A percentile compares a stretch with the other conserved stretches of the same genome.
Evolutionary conservation across 2,329 filamentous ascomycete genomes (phyloP).

Genomic region (Aspergillus ruber): DNA sequence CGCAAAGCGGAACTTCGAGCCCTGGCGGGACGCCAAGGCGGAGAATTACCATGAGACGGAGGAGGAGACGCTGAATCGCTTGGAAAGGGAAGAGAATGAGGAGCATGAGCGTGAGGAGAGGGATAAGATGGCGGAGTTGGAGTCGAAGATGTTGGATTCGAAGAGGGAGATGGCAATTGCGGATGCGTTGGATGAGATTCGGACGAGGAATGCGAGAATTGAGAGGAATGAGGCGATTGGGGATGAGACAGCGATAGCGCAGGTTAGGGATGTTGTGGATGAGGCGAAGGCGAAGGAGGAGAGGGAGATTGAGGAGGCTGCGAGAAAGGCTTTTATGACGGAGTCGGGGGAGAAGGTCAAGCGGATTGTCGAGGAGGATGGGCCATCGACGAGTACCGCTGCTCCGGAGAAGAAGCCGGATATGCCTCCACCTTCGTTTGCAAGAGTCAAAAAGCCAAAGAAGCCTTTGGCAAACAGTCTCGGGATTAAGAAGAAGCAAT

Average conservation of each 20-base stretch:
- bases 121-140: constrained; percentile 91
- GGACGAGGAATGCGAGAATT: constrained; percentile 81
- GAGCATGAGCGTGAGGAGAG: constrained; percentile 62
- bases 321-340: constrained; percentile 67
- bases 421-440: constrained; percentile 55
- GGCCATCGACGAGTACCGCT: constrained; percentile 17
- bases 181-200: constrained; percentile 90
- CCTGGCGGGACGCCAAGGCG: constrained; percentile 67
- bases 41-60: constrained; percentile 65
- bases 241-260: constrained; percentile 49
- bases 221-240: constrained; percentile 67
- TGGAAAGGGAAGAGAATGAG: constrained; percentile 68
- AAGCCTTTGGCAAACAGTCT: constrained; percentile 69
- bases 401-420: constrained; percentile 27
- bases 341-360: constrained; percentile 51
- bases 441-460: constrained; percentile 75
- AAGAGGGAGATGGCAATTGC: constrained; percentile 95
- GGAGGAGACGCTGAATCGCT: constrained; percentile 74
- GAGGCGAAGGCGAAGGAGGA: constrained; percentile 62
- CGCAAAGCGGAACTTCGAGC: constrained; percentile 88
- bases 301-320: constrained; percentile 75
- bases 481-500: constrained; percentile 80
- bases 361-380: constrained; percentile 47
- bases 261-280: constrained; percentile 52
- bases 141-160: constrained; percentile 87